Evolutionary conservation across 257 asterid species (phyloP).

Genomic region (Solanum tacnaense): DNA sequence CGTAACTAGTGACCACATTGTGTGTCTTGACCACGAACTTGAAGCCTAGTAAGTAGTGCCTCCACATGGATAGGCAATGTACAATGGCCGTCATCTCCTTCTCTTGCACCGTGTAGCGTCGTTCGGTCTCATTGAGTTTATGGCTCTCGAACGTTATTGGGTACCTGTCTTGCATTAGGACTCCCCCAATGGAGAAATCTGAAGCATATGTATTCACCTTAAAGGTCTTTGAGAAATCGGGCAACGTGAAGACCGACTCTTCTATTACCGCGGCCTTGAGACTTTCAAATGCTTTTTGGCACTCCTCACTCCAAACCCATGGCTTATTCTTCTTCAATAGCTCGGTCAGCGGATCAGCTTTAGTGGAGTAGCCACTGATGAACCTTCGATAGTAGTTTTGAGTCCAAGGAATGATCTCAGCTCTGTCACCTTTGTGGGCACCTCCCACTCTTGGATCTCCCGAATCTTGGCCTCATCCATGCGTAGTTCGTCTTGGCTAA

Average conservation of each 20-base stretch:
- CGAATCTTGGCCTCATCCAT: fast-evolving
- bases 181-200: not conserved
- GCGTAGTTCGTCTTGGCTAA: not conserved
- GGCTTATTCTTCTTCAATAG: not conserved
- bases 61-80: not conserved
- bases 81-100: not conserved
- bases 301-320: not conserved
- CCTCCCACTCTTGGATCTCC: not conserved
- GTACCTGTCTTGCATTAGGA: not conserved
- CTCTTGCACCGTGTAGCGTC: not conserved
- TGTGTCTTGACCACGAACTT: not conserved
- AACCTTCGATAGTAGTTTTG: not conserved
- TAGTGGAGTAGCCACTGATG: not conserved
- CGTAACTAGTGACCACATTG: not conserved
- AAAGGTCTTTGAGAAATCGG: not conserved
- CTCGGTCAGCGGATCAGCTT: fast-evolving
- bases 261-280: not conserved
- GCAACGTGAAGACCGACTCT: fast-evolving
- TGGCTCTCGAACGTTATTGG: not conserved
- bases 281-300: not conserved
- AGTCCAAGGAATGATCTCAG: not conserved
- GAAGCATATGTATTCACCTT: not conserved
- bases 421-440: not conserved
- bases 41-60: no score
- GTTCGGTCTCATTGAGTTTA: not conserved